Conservation (phyloP, 140 eudicot genomes). For the Flaveria floridana region DNA sequence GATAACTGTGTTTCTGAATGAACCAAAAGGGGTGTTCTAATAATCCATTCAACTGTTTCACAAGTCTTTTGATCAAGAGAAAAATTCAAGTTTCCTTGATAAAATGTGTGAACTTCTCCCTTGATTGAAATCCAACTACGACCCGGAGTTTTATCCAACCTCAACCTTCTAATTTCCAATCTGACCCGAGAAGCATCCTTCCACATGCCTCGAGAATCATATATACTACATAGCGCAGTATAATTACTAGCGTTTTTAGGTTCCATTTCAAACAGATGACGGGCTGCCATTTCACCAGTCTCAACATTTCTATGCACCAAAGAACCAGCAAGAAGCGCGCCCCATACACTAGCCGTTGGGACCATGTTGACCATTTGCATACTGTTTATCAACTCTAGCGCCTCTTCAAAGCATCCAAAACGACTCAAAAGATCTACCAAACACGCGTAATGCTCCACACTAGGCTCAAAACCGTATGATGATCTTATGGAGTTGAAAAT, state of each 20-base stretch:
- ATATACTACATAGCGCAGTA: constrained; percentile 27
- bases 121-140: constrained; percentile 39
- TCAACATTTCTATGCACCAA: constrained; percentile 31
- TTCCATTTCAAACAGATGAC: constrained; percentile 31
- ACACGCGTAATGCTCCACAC: constrained; percentile 33
- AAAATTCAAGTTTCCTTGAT: constrained; percentile 30
- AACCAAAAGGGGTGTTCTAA: constrained; percentile 26
- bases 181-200: constrained; percentile 33
- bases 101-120: constrained; percentile 37
- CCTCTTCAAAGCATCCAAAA: constrained; percentile 31
- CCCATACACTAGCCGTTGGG: constrained; percentile 32
- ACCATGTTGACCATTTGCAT: constrained; percentile 13
- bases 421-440: constrained; percentile 35
- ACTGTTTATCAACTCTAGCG: constrained; percentile 14
- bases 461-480: constrained; percentile 25
- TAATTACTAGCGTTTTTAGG: constrained; percentile 31
- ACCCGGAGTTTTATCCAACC: constrained; percentile 40
- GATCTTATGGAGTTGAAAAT: constrained; percentile 25
- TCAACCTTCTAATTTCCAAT: constrained; percentile 30
- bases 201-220: constrained; percentile 40
- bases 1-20: constrained; percentile 19
- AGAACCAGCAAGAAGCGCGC: constrained; percentile 37
- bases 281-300: constrained; percentile 32
- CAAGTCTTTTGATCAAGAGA: constrained; percentile 8
- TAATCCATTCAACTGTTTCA: constrained; percentile 31